Conservation (phyloP, 495 filamentous ascomycete genomes). For the Tuber magnatum region DNA sequence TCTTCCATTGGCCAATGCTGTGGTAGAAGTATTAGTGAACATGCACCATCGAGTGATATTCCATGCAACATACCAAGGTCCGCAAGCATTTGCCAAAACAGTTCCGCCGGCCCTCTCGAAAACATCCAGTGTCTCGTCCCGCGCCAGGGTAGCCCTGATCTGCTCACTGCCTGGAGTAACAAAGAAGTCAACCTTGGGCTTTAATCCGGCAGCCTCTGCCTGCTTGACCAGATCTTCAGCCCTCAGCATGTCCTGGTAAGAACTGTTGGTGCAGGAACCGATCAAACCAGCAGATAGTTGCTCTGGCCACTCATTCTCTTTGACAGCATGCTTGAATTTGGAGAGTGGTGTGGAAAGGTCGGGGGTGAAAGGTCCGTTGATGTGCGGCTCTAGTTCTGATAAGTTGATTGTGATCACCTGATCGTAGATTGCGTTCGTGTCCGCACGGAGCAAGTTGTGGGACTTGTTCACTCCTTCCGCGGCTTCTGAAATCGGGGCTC, state of each 20-base stretch:
- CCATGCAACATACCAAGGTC: slow-evolving; percentile 54
- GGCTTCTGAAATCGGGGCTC: slow-evolving; percentile 61
- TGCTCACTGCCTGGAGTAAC: slow-evolving; percentile 95
- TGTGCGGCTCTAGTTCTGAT: slow-evolving; percentile 83
- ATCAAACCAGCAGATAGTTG: slow-evolving; percentile 88
- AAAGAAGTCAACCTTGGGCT: slow-evolving; percentile 85
- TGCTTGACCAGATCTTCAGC: slow-evolving; percentile 87
- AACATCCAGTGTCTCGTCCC: slow-evolving; percentile 73
- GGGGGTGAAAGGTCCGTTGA: slow-evolving; percentile 95
- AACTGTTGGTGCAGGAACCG: slow-evolving; percentile 97
- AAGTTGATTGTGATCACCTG: slow-evolving; percentile 87
- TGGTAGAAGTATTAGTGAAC: slow-evolving; percentile 13
- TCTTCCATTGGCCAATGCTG: slow-evolving; percentile 86
- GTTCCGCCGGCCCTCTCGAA: slow-evolving; percentile 83
- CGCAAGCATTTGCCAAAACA: slow-evolving; percentile 91
- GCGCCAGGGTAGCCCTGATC: slow-evolving; percentile 84
- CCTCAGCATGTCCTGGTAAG: slow-evolving; percentile 95
- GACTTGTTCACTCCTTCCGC: slow-evolving; percentile 50
- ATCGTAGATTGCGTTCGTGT: slow-evolving; percentile 78
- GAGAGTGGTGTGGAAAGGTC: slow-evolving; percentile 89
- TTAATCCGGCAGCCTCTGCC: slow-evolving; percentile 74
- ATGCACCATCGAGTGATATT: slow-evolving; percentile 21
- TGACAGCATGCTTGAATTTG: slow-evolving; percentile 72
- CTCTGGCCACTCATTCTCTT: slow-evolving; percentile 80
- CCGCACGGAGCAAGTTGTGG: slow-evolving; percentile 61